These are phyloP conservation scores for sorghum (Sorghum bicolor) DNA, from an alignment of 176 grass and related monocot species.

Conservation along the genomic window Sorghum_bicolor_NCBIv3 NC_012872.2:71129501-71130000, in stretches of 20 bases:
- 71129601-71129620: neutral
- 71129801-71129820: too few relatives aligned
- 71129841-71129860: too few relatives aligned
- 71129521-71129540: neutral
- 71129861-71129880: too few relatives aligned
- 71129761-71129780: neutral
- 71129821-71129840: too few relatives aligned
- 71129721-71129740: neutral
- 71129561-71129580: slow-evolving; percentile 31
- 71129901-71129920: too few relatives aligned
- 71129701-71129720: neutral
- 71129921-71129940: too few relatives aligned
- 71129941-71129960: too few relatives aligned
- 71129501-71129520: neutral
- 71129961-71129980: too few relatives aligned
- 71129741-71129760: neutral
- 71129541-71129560: slow-evolving; percentile 3
- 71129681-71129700: slow-evolving; percentile 11
- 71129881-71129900: too few relatives aligned
- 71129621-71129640: neutral
- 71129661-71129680: neutral
- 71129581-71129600: neutral
- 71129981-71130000: too few relatives aligned
- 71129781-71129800: neutral
- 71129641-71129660: too few relatives aligned